Conservation (phyloP, 208 protist species). For the Trypanosoma scelopori region DNA sequence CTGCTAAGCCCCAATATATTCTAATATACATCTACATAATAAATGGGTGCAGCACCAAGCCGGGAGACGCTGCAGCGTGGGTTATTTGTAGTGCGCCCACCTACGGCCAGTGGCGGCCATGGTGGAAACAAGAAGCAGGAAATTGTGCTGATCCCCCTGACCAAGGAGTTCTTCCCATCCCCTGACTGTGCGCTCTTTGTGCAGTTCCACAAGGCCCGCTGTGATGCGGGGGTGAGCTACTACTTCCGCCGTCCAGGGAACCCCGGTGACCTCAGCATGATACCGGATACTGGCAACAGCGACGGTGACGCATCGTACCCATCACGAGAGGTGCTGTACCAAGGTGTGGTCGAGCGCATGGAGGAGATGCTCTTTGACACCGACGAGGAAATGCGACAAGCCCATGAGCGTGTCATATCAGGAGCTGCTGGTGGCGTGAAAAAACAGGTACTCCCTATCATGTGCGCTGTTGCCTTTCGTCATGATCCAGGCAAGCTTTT, state of each 20-base stretch:
- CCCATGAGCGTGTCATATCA: constrained; percentile 36
- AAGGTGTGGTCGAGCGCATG: constrained; percentile 69
- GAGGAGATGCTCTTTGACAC: constrained; percentile 85
- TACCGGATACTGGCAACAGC: constrained; percentile 44
- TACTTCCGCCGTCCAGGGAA: constrained; percentile 80
- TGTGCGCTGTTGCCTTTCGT: constrained; percentile 83
- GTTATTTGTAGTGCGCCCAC: constrained; percentile 46
- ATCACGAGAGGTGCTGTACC: constrained; percentile 75
- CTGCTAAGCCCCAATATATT: too few species aligned
- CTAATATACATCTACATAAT: background rate
- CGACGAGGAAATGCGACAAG: constrained; percentile 76
- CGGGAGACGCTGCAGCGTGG: constrained; percentile 64
- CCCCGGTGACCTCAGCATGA: constrained; percentile 70
- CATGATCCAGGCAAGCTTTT: constrained; percentile 41
- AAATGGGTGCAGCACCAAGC: constrained; percentile 77
- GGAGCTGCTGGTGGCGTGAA: constrained; percentile 25
- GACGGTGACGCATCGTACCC: constrained; percentile 58
- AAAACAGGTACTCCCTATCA: constrained; percentile 68
- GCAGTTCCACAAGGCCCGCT: constrained; percentile 79
- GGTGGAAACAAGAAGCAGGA: constrained; percentile 34
- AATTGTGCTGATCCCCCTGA: constrained; percentile 80
- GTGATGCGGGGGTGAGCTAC: constrained; percentile 82
- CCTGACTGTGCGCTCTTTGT: constrained; percentile 80
- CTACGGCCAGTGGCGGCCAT: background rate
- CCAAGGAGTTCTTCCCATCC: constrained; percentile 71